Base-by-base conservation (phyloP, 345 rosid species). In the Ceriops zippeliana region DNA sequence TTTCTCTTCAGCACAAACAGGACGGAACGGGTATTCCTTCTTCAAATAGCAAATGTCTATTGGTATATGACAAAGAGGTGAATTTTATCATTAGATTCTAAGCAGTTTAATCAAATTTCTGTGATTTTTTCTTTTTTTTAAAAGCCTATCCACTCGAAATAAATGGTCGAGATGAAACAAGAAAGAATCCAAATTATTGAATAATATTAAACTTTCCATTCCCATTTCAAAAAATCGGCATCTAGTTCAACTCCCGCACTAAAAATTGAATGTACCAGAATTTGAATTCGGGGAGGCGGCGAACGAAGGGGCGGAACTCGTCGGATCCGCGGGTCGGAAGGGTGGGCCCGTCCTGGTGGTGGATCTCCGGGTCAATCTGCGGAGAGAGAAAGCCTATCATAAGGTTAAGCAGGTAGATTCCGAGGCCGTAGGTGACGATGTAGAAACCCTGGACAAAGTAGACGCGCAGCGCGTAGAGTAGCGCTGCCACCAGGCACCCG, bases 291-390 rank as follows among this genome's bases (percentile, higher is more conserved):
- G 96, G 93, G n/a, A 92, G 82, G 63, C 96, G 95, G 42, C 96
- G 95, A 63, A 87, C 93, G 59, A 95, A 95, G 15, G 99, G 97
- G 22, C 99, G 83, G 75, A 88, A 92, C 86, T 92, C 98, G 42
- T 92, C 98, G 68, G 98, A 88, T 81, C 87, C 76, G 7, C 90
- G 91, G 57, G 93, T 90, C n/a, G 98, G 98, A 30, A 92, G 87
- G 11, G 80, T 24, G 7, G 96, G 95, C 0, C 86, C 92, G 19
- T 83, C 87, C 17, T 73, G 59, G 31, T 27, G 16, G 7, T 56
- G 75, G 51, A 79, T 72, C 82, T 90, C 97, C 5, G 96, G 99
- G 73, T 95, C 99, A 46, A 89, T 89, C 75, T 88, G 97, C 60
- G 99, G 99, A 47, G 99, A 91, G 16, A 95, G 83, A 68, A 95